Percentiles rank a stretch among this genome's conserved stretches.
phyloP scores from a whole-genome alignment of 2,329 filamentous ascomycete species.

The Lecanosticta acicola region DNA sequence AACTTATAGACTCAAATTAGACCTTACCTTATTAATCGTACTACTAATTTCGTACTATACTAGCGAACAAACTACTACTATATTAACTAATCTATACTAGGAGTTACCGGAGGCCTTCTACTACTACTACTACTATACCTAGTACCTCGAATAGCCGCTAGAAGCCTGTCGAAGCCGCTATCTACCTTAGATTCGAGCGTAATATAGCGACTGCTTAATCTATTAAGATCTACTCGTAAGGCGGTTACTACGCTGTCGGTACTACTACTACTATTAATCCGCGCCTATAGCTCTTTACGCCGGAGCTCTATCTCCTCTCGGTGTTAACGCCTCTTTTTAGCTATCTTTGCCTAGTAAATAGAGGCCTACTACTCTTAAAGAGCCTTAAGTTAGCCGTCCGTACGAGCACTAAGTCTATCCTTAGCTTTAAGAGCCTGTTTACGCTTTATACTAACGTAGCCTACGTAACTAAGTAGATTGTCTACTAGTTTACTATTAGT shows the following conservation, averaged over 20 bases:
- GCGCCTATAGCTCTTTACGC: background rate
- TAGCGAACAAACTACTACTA: background rate
- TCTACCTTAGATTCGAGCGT: background rate
- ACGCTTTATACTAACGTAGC: background rate
- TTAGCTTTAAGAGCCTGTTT: background rate
- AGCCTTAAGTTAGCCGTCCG: background rate
- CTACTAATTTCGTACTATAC: background rate
- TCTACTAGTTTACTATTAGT: background rate
- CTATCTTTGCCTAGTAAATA: background rate
- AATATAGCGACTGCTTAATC: background rate
- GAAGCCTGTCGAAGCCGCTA: background rate
- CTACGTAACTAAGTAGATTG: background rate
- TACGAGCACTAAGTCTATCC: background rate
- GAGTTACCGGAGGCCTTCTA: background rate
- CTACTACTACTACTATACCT: background rate
- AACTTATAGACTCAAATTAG: background rate
- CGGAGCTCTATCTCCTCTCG: background rate
- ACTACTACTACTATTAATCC: background rate
- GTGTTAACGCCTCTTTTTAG: background rate
- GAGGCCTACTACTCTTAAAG: background rate
- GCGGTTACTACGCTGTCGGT: background rate
- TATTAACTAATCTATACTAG: background rate
- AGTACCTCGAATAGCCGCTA: background rate
- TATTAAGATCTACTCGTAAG: background rate
- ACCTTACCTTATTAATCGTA: background rate